Evolutionary conservation across 2,329 filamentous ascomycete genomes (phyloP), one percentile per base, ranked within the genome.

Genomic region (Fusarium drepaniforme): DNA sequence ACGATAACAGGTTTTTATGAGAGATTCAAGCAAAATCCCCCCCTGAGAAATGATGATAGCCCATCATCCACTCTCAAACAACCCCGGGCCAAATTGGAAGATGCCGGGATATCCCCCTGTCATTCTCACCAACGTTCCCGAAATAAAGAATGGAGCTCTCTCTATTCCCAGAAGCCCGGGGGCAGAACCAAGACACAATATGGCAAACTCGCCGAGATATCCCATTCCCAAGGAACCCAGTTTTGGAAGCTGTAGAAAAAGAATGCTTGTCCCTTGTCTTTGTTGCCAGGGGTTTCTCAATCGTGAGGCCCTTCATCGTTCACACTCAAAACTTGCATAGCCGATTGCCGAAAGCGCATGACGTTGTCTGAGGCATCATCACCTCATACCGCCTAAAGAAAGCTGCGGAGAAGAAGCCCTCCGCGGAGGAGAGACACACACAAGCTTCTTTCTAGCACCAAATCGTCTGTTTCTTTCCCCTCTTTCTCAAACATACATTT

Each of bases 61-160:
- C 62, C 16, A 40, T 30, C 33, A 35, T 35, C 33, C 33, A 35
- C 33, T 56, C 71, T 49, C 37, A 30, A 57, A 53, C 30, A 25
- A 44, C 38, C 44, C 60, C 12, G n/a, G 60, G 70, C 11, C 69
- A 75, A 71, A 75, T 68, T 75, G 66, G 70, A 65, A 65, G 25
- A 21, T 28, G n/a, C 64, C 12, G 57, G 70, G 66, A 71, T 71
- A 30, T 44, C 60, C 38, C 51, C 9, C 30, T 35, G 35, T 62
- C 63, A 38, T 46, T 53, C n/a, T 23, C 46, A 42, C 49, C 60
- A 35, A 65, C 64, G 49, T 53, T 75, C 70, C 73, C 73, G 64
- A 75, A 71, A 75, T 75, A 75, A 75, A 42, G 70, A 73, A 68
- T 71, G 63, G 46, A 73, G 57, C 60, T 68, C 44, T 56, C 30